These are phyloP conservation scores for Agastache rugosa DNA, from an alignment of 257 asterid genomes.

Conservation along the genomic window DNA sequence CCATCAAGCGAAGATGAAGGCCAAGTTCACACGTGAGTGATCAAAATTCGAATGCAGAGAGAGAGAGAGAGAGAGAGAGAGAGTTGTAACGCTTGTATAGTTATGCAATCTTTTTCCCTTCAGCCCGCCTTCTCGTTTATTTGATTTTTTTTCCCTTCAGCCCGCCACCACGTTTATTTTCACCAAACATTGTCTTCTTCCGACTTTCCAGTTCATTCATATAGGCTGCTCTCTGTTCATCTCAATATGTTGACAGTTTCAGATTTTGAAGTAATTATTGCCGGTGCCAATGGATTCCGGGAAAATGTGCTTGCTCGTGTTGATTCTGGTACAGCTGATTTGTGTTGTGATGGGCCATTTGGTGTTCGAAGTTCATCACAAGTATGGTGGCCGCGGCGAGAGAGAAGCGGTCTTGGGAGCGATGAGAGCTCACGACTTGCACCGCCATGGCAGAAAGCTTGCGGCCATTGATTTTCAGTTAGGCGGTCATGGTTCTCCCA, in stretches of 20 bases:
- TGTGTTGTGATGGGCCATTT: conserved; percentile 51
- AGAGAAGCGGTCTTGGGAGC: conserved; percentile 42
- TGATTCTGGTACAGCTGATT: conserved; percentile 39
- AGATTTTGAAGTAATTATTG: conserved; percentile 9
- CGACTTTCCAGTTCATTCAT: conserved; percentile 31
- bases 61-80: too few species aligned
- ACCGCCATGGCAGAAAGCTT: conserved; percentile 69
- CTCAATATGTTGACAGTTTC: conserved; percentile 2
- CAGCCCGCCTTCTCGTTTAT: too few species aligned
- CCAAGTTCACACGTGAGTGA: too few species aligned
- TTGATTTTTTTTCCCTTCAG: not conserved
- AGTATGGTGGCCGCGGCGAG: conserved; percentile 56
- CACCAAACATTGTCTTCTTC: conserved; percentile 29
- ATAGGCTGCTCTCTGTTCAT: conserved; percentile 3
- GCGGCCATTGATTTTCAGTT: conserved; percentile 53
- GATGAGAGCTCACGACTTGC: conserved; percentile 58
- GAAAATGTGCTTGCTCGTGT: conserved; percentile 35
- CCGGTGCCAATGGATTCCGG: conserved; percentile 48
- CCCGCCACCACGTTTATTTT: conserved; percentile 23
- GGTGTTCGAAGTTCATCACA: conserved; percentile 62
- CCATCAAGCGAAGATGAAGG: too few species aligned
- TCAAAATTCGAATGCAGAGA: too few species aligned
- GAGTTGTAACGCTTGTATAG: too few species aligned
- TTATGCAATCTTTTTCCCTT: too few species aligned
- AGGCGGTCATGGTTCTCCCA: conserved; percentile 70